Percentiles rank a stretch among this genome's conserved stretches.
These are phyloP conservation scores for Candida maris DNA, from an alignment of 805 yeast species.

Conservation along the genomic window DNA sequence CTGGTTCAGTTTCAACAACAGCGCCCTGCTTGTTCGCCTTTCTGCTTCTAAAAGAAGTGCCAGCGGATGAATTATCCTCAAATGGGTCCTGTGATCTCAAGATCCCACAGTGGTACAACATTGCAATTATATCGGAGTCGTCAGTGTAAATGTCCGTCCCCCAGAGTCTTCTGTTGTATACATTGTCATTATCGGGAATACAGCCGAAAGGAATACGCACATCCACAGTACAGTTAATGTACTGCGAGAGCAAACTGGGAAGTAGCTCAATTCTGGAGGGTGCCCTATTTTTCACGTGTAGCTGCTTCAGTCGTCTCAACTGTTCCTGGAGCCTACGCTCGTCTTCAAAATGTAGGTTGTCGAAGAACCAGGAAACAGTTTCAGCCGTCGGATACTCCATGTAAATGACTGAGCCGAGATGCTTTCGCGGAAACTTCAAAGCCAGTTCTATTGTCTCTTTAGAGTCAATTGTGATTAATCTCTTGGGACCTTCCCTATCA, in stretches of 20 bases:
- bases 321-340: slow-evolving; percentile 13
- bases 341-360: slow-evolving; percentile 19
- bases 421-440: slow-evolving; percentile 39
- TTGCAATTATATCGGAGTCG: slow-evolving; percentile 80
- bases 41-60: slow-evolving; percentile 2
- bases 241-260: slow-evolving; percentile 30
- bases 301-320: slow-evolving; percentile 5
- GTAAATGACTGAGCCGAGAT: slow-evolving; percentile 57
- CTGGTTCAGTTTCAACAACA: background rate
- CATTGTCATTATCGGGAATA: slow-evolving; percentile 39
- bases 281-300: slow-evolving; percentile 16
- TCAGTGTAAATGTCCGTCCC: slow-evolving; percentile 93
- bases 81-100: slow-evolving; percentile 38
- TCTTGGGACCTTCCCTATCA: slow-evolving; percentile 2
- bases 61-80: slow-evolving; percentile 2
- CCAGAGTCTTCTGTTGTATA: slow-evolving; percentile 63
- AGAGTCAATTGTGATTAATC: slow-evolving; percentile 32
- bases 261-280: slow-evolving; percentile 30
- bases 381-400: slow-evolving; percentile 51
- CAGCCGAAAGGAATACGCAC: slow-evolving; percentile 50
- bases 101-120: slow-evolving; percentile 72
- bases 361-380: slow-evolving; percentile 25
- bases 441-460: slow-evolving; percentile 39
- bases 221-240: slow-evolving; percentile 49
- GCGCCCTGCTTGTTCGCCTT: background rate